phyloP scores from a whole-genome alignment of 306 rosid genomes.

The Carpinus fangiana region DNA sequence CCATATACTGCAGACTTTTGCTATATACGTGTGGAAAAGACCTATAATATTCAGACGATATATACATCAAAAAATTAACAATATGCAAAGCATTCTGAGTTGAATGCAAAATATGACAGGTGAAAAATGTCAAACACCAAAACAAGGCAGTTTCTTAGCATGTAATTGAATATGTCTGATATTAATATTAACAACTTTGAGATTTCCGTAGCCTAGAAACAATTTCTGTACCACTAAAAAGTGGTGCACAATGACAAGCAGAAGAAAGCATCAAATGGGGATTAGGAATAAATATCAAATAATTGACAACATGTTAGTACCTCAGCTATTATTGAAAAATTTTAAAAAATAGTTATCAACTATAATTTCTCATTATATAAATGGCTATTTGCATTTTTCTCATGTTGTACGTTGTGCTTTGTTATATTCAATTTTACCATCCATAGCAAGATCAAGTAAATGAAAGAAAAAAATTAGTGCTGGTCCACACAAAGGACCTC shows the following conservation, averaged over 20 bases:
- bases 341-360: not conserved
- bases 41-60: not conserved
- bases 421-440: no score
- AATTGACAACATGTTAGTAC: not conserved
- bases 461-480: no score
- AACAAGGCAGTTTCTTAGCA: not conserved
- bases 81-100: not conserved
- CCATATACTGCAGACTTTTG: constrained; percentile 4
- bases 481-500: no score
- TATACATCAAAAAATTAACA: not conserved
- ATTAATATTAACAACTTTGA: not conserved
- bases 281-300: not conserved
- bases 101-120: not conserved
- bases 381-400: no score
- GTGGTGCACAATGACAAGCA: not conserved
- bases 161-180: not conserved
- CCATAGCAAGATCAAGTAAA: no score
- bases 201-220: not conserved
- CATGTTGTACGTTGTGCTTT: no score
- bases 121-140: not conserved
- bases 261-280: not conserved
- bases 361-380: no score
- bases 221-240: not conserved
- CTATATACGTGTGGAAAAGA: not conserved
- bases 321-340: not conserved